Evolutionary conservation across 164 flowering plant genomes (phyloP), one percentile per base, ranked within the genome.

Genomic region (Tetrastigma voinierianum): DNA sequence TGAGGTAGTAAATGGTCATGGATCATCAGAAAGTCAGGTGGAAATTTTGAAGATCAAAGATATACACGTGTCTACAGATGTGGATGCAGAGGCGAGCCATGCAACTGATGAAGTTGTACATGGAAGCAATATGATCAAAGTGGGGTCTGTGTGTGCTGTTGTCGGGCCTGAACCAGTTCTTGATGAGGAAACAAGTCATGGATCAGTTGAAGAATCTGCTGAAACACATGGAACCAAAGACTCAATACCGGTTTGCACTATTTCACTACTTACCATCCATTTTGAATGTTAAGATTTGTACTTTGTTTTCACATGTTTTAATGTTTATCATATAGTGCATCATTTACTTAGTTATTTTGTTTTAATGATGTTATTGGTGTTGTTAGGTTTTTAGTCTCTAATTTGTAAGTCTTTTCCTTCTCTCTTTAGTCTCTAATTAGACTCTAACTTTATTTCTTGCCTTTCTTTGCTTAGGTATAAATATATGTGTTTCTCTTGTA

Each of bases 181-280:
- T 44, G 62, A 57, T 66, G 74, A 56, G 44, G 67, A 62, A 71
- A 24, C 53, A 44, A 56, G 51, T 54, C 20, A 12, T 51, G 52
- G 53, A 13, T 21, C 46, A 9, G 52, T 54, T 51, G 69, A 70
- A 61, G 78, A 47, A 21, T 55, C 2, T 32, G 51, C 32, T 51
- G 64, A 56, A n/a, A 46, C 10, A 45, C 57, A 25, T 52, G 55
- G 49, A 47, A 61, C 40, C 45, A 57, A 72, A 57, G 67, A 25
- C 57, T 60, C 66, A 8, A 46, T 4, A 51, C 12, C 11, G 80
- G 81, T 75, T 53, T 67, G 79, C 56, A 17, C 21, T 51, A 2
- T 19, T 52, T 45, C 21, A 17, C 57, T 57, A 32, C 40, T 51
- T 17, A 48, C 24, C n/a, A 49, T 69, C 40, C 40, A 32, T 7